Evolutionary conservation across 2,329 filamentous ascomycete genomes (phyloP).

Genomic region (Metarhizium album): DNA sequence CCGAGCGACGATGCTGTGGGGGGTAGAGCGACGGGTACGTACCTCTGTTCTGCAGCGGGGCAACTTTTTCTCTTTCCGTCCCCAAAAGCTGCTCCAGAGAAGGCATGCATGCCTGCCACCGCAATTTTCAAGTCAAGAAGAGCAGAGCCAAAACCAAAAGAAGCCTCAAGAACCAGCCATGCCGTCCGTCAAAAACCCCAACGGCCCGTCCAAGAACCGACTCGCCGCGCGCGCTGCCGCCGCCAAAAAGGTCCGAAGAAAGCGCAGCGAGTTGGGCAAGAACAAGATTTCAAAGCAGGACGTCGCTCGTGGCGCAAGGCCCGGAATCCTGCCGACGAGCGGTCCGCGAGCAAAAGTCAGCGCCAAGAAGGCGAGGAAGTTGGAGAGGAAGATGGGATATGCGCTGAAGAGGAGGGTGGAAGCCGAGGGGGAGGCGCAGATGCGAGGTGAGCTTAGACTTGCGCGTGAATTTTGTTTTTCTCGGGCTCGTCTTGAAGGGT

Average conservation of each 20-base stretch:
- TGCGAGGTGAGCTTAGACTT: slow-evolving; percentile 29
- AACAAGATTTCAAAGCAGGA: slow-evolving; percentile 32
- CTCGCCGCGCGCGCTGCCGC: slow-evolving; percentile 34
- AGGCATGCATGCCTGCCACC: neutral
- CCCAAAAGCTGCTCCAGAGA: neutral
- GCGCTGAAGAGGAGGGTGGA: slow-evolving; percentile 42
- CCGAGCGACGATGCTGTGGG: no score
- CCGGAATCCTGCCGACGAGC: slow-evolving; percentile 44
- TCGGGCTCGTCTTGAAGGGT: no score
- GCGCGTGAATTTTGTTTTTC: neutral
- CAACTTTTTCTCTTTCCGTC: neutral
- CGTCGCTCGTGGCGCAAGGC: slow-evolving; percentile 36
- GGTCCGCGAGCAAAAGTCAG: slow-evolving; percentile 41
- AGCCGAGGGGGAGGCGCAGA: slow-evolving; percentile 36
- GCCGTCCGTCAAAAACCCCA: slow-evolving; percentile 49
- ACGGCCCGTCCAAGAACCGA: slow-evolving; percentile 44
- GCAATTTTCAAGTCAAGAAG: neutral
- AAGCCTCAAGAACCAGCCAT: slow-evolving; percentile 20
- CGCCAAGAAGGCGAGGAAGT: slow-evolving; percentile 44
- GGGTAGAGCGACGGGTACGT: no score
- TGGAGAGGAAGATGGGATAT: slow-evolving; percentile 42
- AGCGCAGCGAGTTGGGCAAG: slow-evolving; percentile 27
- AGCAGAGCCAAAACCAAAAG: neutral
- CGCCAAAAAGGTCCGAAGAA: slow-evolving; percentile 31
- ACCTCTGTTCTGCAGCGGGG: no score